Evolutionary conservation across 495 filamentous ascomycete genomes (phyloP).

Genomic region (Articulospora tetracladia): DNA sequence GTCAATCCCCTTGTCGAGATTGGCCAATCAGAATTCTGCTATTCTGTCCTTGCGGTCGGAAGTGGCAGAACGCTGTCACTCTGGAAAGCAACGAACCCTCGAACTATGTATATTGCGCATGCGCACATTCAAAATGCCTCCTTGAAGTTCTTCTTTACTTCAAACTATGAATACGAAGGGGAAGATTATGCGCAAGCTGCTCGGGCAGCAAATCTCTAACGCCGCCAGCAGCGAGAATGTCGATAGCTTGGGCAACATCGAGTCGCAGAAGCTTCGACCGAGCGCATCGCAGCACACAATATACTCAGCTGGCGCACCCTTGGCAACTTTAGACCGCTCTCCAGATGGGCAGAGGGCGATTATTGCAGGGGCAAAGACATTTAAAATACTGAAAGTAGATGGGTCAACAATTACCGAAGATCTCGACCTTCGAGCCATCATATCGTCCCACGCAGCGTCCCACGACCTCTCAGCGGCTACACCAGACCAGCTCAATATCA

Average conservation of each 20-base stretch:
- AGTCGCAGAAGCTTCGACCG: conserved; percentile 44
- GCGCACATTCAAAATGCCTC: conserved; percentile 18
- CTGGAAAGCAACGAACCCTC: background rate
- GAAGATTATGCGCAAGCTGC: conserved; percentile 49
- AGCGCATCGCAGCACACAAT: conserved; percentile 68
- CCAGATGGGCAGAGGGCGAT: conserved; percentile 72
- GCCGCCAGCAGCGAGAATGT: conserved; percentile 33
- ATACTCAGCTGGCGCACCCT: conserved; percentile 68
- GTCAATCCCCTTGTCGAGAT: background rate
- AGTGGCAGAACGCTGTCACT: background rate
- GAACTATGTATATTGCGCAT: background rate
- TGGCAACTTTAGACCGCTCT: conserved; percentile 74
- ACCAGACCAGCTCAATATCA: conserved; percentile 73
- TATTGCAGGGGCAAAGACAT: conserved; percentile 75
- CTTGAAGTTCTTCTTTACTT: conserved; percentile 2
- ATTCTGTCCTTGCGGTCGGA: background rate
- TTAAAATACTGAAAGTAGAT: conserved; percentile 76
- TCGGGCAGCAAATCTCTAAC: conserved; percentile 37
- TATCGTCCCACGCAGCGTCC: conserved; percentile 63
- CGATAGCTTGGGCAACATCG: conserved; percentile 4
- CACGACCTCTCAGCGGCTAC: conserved; percentile 48
- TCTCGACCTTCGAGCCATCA: conserved; percentile 73
- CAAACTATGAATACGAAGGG: conserved; percentile 33
- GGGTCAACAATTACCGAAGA: conserved; percentile 69
- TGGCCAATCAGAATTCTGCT: background rate